Base-by-base conservation (phyloP, 2,329 filamentous ascomycete species). In the Ascochyta rabiei region DNA sequence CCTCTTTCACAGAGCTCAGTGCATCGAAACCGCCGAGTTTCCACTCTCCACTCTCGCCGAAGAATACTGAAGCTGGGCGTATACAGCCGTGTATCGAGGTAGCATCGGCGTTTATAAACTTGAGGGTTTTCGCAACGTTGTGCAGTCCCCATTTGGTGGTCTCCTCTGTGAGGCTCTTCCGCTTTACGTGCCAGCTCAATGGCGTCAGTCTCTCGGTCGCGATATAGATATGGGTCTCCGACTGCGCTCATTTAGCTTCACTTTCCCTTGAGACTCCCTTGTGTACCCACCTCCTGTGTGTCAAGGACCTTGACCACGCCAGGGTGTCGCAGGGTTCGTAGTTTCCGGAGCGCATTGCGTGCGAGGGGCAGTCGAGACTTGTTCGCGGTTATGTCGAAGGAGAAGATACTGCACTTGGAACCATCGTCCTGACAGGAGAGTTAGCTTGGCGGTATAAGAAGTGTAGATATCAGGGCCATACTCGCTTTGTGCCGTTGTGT, bases 91-190 rank as follows among this genome's bases (percentile, higher is more conserved):
- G 95, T 46, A 99, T 89, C 0, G 93, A 97, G 2, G 89, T 83
- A 3, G 93, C 95, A 63, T 99, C 95, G 42, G 90, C 87, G 69
- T 99, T 99, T 74, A 99, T 91, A 71, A 99, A 99, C 69, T 95
- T 96, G 63, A 98, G 77, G 0, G 95, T 98, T 72, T 91, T 90
- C 87, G 95, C 92, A 60, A 98, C 80, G 66, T 86, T 90, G 75
- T 91, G 90, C 35, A 99, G 77, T 0, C 95, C 95, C 95, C 95
- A 99, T 85, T 97, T 99, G 42, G 95, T 86, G 1, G 93, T 98
- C 79, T 98, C 95, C 35, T 91, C 88, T 56, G 87, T 92, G 57
- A 98, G 76, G 71, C 90, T 95, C 79, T 91, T 93, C 64, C 93
- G 83, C 78, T 89, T 91, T 41, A 96, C 88, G 68, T 96, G 88